Base-by-base conservation (phyloP, 2,329 filamentous ascomycete species). In the Aureobasidium pullulans region DNA sequence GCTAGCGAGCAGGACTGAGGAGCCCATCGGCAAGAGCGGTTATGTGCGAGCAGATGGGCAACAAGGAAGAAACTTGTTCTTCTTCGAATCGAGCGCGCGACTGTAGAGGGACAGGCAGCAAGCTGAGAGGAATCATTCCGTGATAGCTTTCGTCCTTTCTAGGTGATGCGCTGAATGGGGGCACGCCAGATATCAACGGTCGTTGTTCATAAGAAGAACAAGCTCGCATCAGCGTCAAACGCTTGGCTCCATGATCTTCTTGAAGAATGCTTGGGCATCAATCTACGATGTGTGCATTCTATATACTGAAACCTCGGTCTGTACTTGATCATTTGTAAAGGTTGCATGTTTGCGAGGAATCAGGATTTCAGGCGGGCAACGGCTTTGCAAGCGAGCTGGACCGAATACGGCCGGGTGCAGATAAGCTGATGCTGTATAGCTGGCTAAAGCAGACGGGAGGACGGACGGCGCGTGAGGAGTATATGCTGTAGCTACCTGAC, bases 21-120 rank as follows among this genome's bases (percentile, higher is more conserved):
- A 84, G 65, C 75, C 75, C 9, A 74, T 84, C 57, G 81, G 81
- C 2, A 72, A 72, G 62, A 67, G 56, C 9, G 81, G 81, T 1
- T 75, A 71, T 66, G 80, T 83, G 3, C 70, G 62, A 60, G 65
- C 63, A 40, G 62, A 65, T 29, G 40, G 34, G 1, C 65, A 56
- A 6, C 65, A 68, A 42, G 70, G 69, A n/a, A 69, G 71, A 50
- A 77, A 76, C 64, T 36, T 76, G 29, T 78, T 77, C 61, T 61
- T 62, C 16, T 56, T 62, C 9, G 48, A 48, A 5, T n/a, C 34
- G 15, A 39, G 39, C 15, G 31, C 40, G 19, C 46, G 31, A 15
- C 28, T 50, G n/a, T 50, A 48, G 34, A 36, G 34, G 13, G 34
- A 36, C 2, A 36, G 34, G 34, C 23, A 23, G 23, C 23, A 23